Evolutionary conservation across 2,329 filamentous ascomycete species (phyloP).

Genomic region (Aspergillus eucalypticola): DNA sequence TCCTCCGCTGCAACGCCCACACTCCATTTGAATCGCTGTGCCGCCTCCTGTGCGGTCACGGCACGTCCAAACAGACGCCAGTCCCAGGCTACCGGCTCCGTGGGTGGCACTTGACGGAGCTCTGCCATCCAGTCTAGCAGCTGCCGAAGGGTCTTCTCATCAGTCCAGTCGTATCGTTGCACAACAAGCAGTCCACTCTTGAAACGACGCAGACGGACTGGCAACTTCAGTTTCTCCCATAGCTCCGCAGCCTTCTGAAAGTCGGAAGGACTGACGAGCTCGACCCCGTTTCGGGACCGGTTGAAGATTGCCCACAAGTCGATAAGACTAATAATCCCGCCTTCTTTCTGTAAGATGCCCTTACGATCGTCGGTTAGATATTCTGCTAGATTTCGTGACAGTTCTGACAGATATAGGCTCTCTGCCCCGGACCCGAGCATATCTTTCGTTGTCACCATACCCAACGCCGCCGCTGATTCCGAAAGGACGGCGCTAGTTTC

Average conservation of each 20-base stretch:
- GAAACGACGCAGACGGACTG: conserved; percentile 83
- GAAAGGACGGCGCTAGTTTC: conserved; percentile 75
- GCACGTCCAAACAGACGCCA: conserved; percentile 77
- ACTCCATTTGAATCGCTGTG: conserved; percentile 93
- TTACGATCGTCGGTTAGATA: conserved; percentile 83
- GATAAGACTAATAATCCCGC: conserved; percentile 84
- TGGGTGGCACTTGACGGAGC: conserved; percentile 66
- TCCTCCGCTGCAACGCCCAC: conserved; percentile 94
- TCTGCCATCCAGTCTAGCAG: conserved; percentile 76
- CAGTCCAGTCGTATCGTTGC: conserved; percentile 81
- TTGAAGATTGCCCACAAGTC: conserved; percentile 97
- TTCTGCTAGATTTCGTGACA: conserved; percentile 81
- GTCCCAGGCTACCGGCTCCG: conserved; percentile 70
- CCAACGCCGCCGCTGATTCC: conserved; percentile 79
- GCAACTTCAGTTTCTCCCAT: conserved; percentile 85
- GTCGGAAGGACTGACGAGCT: conserved; percentile 86
- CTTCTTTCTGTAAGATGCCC: conserved; percentile 74
- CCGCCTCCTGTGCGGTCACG: conserved; percentile 84
- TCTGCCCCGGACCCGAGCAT: conserved; percentile 82
- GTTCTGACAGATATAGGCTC: conserved; percentile 83
- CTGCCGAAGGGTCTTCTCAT: conserved; percentile 81
- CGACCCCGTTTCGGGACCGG: conserved; percentile 85
- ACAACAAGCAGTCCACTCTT: conserved; percentile 94
- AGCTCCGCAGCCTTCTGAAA: conserved; percentile 85
- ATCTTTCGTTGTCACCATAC: conserved; percentile 91